Evolutionary conservation across 2,329 filamentous ascomycete species (phyloP).

Genomic region (Plectosphaerella plurivora): DNA sequence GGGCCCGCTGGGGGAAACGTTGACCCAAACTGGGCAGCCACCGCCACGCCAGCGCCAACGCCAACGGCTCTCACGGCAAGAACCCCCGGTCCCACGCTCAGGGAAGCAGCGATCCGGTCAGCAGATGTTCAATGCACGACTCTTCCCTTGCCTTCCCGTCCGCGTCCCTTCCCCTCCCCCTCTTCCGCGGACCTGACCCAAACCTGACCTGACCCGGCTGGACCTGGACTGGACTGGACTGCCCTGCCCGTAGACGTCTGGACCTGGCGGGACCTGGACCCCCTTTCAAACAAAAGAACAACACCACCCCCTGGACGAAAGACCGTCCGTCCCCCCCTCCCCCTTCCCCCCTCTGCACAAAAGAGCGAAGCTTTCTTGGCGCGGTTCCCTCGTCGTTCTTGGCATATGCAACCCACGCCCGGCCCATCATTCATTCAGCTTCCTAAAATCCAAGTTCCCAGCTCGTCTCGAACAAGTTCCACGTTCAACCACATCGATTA

Average conservation of each 20-base stretch:
- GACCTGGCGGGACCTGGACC: background rate
- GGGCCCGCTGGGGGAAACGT: too few species aligned
- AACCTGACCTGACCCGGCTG: background rate
- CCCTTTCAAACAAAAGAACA: background rate
- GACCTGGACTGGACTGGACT: background rate
- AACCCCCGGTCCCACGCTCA: background rate
- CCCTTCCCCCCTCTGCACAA: slow-evolving; percentile 3
- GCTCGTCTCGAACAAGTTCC: too few species aligned
- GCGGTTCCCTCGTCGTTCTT: slow-evolving; percentile 14
- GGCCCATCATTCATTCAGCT: slow-evolving; percentile 4
- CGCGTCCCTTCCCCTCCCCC: background rate
- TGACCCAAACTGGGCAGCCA: too few species aligned
- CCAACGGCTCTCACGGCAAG: background rate
- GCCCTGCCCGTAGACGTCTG: background rate
- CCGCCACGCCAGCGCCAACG: too few species aligned
- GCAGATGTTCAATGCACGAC: background rate
- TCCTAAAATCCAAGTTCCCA: background rate
- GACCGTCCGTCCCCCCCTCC: slow-evolving; percentile 6
- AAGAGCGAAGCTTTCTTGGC: slow-evolving; percentile 17
- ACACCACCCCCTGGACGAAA: background rate
- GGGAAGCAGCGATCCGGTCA: background rate
- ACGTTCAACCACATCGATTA: too few species aligned
- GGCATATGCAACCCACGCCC: slow-evolving; percentile 15
- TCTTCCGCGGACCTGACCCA: background rate
- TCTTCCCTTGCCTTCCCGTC: background rate